A percentile compares a stretch with the other conserved stretches of the same genome.
phyloP scores from a whole-genome alignment of 495 filamentous ascomycete genomes.

The Bombardia bombarda region DNA sequence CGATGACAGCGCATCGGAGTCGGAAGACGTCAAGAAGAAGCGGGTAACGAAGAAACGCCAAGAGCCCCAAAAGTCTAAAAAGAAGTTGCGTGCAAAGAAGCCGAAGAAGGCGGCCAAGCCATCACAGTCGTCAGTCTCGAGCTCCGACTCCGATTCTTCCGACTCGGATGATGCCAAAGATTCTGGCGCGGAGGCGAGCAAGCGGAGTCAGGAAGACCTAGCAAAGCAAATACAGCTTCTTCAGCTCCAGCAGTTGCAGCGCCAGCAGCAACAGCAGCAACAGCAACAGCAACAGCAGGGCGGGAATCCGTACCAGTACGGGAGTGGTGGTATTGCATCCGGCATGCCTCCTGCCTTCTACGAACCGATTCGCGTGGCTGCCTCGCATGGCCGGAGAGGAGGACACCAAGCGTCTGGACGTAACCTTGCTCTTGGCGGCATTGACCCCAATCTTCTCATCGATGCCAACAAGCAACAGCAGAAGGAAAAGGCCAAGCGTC shows the following conservation, averaged over 20 bases:
- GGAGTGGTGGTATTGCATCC: conserved; percentile 3
- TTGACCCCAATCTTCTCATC: conserved; percentile 18
- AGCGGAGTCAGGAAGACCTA: conserved; percentile 10
- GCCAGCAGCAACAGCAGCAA: conserved; percentile 4
- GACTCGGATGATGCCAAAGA: conserved; percentile 13
- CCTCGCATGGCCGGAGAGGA: conserved; percentile 1
- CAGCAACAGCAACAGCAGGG: conserved; percentile 18
- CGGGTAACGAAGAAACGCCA: conserved; percentile 34
- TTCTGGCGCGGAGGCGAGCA: conserved; percentile 12
- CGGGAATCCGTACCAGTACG: conserved; percentile 16
- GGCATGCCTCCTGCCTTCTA: conserved; percentile 11
- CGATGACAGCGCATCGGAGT: conserved; percentile 19
- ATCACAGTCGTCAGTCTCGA: neutral
- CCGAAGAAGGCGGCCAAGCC: conserved; percentile 13
- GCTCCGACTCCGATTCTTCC: conserved; percentile 29
- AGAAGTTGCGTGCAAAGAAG: conserved; percentile 26
- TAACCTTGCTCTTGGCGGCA: conserved; percentile 3
- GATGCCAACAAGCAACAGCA: conserved; percentile 35
- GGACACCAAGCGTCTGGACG: conserved; percentile 6
- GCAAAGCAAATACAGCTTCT: conserved; percentile 22
- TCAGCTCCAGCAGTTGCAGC: conserved; percentile 17
- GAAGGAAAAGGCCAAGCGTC: conserved; percentile 43
- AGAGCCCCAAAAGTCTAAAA: conserved; percentile 27
- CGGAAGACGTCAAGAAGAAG: conserved; percentile 31
- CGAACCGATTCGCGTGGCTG: conserved; percentile 3